Conservation (phyloP, 306 rosid species). For the Lathyrus tuberosus region DNA sequence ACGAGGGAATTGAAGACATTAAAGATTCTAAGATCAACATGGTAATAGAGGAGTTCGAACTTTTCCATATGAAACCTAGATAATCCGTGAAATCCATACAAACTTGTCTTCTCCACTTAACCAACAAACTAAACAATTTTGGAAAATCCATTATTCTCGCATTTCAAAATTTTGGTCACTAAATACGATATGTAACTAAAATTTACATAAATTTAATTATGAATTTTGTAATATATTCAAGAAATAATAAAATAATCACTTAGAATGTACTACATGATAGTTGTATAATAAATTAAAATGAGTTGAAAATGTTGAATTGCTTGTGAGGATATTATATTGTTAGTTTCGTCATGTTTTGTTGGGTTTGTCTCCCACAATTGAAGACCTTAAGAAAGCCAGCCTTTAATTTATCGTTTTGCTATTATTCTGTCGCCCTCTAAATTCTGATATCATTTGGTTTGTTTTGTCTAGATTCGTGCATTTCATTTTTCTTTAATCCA, state of each 20-base stretch:
- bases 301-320: conserved; percentile 38
- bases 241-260: background rate
- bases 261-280: background rate
- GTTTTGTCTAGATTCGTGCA: conserved; percentile 27
- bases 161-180: too few relatives aligned
- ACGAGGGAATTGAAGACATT: too few relatives aligned
- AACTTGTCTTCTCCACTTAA: too few relatives aligned
- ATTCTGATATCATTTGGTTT: conserved; percentile 31
- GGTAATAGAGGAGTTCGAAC: too few relatives aligned
- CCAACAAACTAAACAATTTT: too few relatives aligned
- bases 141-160: too few relatives aligned
- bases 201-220: too few relatives aligned
- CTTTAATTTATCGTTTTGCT: conserved; percentile 58
- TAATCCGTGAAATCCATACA: too few relatives aligned
- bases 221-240: too few relatives aligned
- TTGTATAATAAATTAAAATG: conserved; percentile 5
- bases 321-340: conserved; percentile 14
- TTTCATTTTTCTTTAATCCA: background rate
- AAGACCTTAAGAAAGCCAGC: conserved; percentile 44
- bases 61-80: too few relatives aligned
- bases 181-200: too few relatives aligned
- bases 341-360: conserved; percentile 36
- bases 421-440: conserved; percentile 24
- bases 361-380: conserved; percentile 34
- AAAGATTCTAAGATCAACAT: too few relatives aligned